phyloP scores from a whole-genome alignment of 305 asterid species.

The Fraxinus albicans region DNA sequence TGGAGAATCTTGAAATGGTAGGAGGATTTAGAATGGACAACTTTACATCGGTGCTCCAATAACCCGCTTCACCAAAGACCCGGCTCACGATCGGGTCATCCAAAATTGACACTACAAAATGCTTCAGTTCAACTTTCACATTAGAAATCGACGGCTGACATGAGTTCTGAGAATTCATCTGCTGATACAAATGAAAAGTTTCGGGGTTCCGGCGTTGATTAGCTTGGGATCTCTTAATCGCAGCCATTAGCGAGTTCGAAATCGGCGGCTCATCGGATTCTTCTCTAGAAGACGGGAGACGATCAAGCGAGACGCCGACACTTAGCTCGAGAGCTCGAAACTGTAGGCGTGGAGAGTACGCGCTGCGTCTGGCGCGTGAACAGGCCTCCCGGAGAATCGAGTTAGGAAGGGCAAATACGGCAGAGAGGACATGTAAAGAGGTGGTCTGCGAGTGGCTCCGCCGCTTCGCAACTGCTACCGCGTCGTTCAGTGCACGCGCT shows the following conservation, averaged over 20 bases:
- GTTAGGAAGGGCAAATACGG: constrained; percentile 60
- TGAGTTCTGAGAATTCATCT: constrained; percentile 36
- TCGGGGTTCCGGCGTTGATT: constrained; percentile 89
- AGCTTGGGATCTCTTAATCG: constrained; percentile 89
- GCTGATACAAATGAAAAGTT: constrained; percentile 77
- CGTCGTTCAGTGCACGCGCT: constrained; percentile 68
- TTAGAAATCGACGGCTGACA: constrained; percentile 56
- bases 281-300: constrained; percentile 52
- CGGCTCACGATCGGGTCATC: constrained; percentile 95
- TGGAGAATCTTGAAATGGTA: constrained; percentile 48
- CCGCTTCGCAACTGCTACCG: constrained; percentile 70
- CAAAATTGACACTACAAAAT: constrained; percentile 69
- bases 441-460: constrained; percentile 90
- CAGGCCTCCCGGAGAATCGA: constrained; percentile 77
- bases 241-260: constrained; percentile 91
- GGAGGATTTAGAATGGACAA: constrained; percentile 68
- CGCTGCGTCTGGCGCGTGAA: constrained; percentile 68
- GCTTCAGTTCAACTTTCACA: constrained; percentile 78
- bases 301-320: constrained; percentile 77
- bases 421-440: constrained; percentile 74
- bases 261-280: constrained; percentile 61
- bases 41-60: constrained; percentile 72
- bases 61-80: constrained; percentile 91
- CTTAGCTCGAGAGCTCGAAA: constrained; percentile 77
- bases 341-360: constrained; percentile 74